These are phyloP conservation scores for Centaurea solstitialis DNA, from an alignment of 129 eudicot genomes.

Conservation along the genomic window DNA sequence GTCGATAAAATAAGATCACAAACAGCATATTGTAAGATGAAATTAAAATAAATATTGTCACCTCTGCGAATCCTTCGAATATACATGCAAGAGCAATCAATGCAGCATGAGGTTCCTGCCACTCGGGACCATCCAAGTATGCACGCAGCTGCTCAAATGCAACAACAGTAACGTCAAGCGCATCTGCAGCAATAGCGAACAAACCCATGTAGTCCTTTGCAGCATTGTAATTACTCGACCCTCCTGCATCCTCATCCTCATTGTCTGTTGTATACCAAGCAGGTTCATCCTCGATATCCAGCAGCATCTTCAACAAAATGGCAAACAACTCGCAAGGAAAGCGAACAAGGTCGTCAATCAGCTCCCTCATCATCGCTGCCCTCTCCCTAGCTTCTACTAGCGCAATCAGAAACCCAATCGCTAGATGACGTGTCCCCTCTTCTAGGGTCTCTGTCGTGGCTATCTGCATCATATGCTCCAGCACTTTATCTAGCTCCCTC, in stretches of 20 bases:
- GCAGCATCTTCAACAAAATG: constrained; percentile 69
- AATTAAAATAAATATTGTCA: constrained; percentile 11
- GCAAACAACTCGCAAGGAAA: constrained; percentile 81
- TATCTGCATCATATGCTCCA: constrained; percentile 92
- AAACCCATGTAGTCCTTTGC: constrained; percentile 92
- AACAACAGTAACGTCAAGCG: constrained; percentile 81
- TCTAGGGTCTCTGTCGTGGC: constrained; percentile 85
- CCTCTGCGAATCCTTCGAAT: constrained; percentile 95
- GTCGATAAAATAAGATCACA: background rate
- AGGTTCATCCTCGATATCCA: constrained; percentile 85
- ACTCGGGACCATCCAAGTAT: constrained; percentile 84
- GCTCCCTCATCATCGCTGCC: constrained; percentile 93
- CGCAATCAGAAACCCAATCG: constrained; percentile 84
- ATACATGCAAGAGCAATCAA: constrained; percentile 90
- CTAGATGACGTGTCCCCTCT: constrained; percentile 86
- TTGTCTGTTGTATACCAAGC: constrained; percentile 85
- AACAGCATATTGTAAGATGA: background rate
- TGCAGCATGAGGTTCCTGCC: constrained; percentile 95
- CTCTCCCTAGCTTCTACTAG: constrained; percentile 88
- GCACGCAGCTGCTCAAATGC: constrained; percentile 84
- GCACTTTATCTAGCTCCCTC: constrained; percentile 90
- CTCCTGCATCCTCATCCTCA: constrained; percentile 94
- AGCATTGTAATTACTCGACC: constrained; percentile 79
- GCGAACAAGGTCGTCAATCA: too few species aligned
- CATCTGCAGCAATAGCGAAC: constrained; percentile 79